Percentiles rank a stretch among this genome's conserved stretches.
Evolutionary conservation across 441 rosid genomes (phyloP).

Genomic region (Brassica hybrid): DNA sequence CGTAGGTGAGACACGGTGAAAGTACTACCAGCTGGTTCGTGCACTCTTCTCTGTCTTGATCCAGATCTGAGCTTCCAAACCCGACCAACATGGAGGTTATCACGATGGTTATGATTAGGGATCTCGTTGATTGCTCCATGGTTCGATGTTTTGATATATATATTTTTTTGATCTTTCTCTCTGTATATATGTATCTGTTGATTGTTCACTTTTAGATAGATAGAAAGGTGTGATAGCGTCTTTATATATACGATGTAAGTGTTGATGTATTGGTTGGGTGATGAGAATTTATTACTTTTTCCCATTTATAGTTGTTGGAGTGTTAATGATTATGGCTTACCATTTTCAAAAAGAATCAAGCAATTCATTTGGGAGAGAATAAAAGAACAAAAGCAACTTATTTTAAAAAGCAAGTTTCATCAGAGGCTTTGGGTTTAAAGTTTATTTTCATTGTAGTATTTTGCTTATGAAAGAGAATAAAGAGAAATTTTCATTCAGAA

Average conservation of each 20-base stretch:
- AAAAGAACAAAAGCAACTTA: not conserved
- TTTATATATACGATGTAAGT: constrained; percentile 16
- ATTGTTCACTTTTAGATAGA: constrained; percentile 23
- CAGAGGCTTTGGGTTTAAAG: not conserved
- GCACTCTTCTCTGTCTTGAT: constrained; percentile 74
- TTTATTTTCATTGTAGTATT: not conserved
- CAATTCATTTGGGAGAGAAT: not conserved
- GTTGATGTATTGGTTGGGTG: constrained; percentile 33
- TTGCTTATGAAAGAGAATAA: not conserved
- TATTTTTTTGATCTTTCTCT: not conserved
- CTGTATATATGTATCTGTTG: not conserved
- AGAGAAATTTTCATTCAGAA: not conserved
- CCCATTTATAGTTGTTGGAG: constrained; percentile 12
- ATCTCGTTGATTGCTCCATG: constrained; percentile 31
- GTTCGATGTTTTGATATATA: constrained; percentile 1
- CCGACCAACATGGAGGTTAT: constrained; percentile 38
- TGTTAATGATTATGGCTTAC: too few relatives aligned
- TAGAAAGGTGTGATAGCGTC: not conserved
- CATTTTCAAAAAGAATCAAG: not conserved
- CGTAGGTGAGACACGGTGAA: constrained; percentile 71
- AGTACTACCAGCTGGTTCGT: constrained; percentile 55
- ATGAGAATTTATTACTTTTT: constrained; percentile 33
- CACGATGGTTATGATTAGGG: constrained; percentile 18
- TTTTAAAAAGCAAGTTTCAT: not conserved
- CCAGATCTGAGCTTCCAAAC: constrained; percentile 48